Percentiles rank a stretch among this genome's conserved stretches.
Conservation (phyloP, 108 stramenopile genomes). For the Fragilaria crotonensis region DNA sequence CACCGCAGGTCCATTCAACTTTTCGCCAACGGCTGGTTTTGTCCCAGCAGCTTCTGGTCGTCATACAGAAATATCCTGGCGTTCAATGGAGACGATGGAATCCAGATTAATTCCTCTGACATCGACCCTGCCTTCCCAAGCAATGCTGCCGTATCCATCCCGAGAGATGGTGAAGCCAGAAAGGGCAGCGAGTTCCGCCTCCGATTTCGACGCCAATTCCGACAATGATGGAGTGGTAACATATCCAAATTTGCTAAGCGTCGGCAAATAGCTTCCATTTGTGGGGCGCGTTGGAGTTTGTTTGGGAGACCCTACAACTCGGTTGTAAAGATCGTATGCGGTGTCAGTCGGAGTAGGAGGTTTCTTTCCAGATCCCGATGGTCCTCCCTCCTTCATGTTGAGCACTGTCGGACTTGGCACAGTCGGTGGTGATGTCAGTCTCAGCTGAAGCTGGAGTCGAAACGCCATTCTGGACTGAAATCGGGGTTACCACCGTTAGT, state of each 20-base stretch:
- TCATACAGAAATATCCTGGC: conserved; percentile 83
- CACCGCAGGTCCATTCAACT: conserved; percentile 85
- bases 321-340: conserved; percentile 59
- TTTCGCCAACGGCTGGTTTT: conserved; percentile 77
- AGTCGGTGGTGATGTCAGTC: too few relatives aligned
- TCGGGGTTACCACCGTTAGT: too few relatives aligned
- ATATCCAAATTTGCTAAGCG: conserved; percentile 77
- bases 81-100: conserved; percentile 65
- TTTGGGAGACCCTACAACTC: conserved; percentile 29
- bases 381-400: background rate
- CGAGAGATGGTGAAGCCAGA: conserved; percentile 63
- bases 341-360: conserved; percentile 7
- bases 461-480: too few relatives aligned
- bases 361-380: background rate
- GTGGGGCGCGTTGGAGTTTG: background rate
- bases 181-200: conserved; percentile 88
- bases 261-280: conserved; percentile 38
- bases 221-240: conserved; percentile 59
- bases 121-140: conserved; percentile 92
- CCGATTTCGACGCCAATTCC: conserved; percentile 49
- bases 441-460: too few relatives aligned
- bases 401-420: background rate
- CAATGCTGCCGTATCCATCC: conserved; percentile 71
- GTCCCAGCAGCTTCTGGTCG: conserved; percentile 55
- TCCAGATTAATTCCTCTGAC: conserved; percentile 82